A percentile compares a stretch with the other conserved stretches of the same genome.
Evolutionary conservation across 768 basidiomycete species (phyloP).

Genomic region (Cystobasidium ongulense): DNA sequence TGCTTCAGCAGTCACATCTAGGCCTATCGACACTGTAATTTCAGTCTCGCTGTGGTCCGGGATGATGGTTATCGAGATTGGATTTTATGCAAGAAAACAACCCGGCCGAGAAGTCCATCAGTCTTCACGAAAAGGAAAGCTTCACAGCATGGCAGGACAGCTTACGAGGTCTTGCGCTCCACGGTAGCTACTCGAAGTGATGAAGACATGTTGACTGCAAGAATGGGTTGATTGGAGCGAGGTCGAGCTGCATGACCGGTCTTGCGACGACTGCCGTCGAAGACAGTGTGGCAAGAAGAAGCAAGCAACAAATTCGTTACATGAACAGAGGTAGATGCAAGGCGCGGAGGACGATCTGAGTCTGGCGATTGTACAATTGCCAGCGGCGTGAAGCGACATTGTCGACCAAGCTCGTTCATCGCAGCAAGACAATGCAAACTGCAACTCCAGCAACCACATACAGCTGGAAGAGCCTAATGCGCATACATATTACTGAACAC

Average conservation of each 20-base stretch:
- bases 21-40: slow-evolving; percentile 69
- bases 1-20: slow-evolving; percentile 66
- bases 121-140: not conserved
- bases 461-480: too few species aligned
- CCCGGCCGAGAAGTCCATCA: not conserved
- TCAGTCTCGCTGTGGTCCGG: slow-evolving; percentile 62
- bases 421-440: too few species aligned
- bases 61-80: not conserved
- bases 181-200: slow-evolving; percentile 32
- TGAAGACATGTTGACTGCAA: not conserved
- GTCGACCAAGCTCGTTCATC: too few species aligned
- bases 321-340: too few species aligned
- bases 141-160: not conserved
- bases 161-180: slow-evolving; percentile 38
- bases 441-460: too few species aligned
- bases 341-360: too few species aligned
- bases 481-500: too few species aligned
- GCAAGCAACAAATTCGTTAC: too few species aligned
- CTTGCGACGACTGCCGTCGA: too few species aligned
- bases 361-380: too few species aligned
- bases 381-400: too few species aligned
- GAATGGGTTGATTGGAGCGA: not conserved
- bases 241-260: not conserved
- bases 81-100: not conserved
- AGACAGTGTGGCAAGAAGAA: too few species aligned